Base-by-base conservation (phyloP, 2,329 filamentous ascomycete genomes). In the Hypomyces perniciosus region DNA sequence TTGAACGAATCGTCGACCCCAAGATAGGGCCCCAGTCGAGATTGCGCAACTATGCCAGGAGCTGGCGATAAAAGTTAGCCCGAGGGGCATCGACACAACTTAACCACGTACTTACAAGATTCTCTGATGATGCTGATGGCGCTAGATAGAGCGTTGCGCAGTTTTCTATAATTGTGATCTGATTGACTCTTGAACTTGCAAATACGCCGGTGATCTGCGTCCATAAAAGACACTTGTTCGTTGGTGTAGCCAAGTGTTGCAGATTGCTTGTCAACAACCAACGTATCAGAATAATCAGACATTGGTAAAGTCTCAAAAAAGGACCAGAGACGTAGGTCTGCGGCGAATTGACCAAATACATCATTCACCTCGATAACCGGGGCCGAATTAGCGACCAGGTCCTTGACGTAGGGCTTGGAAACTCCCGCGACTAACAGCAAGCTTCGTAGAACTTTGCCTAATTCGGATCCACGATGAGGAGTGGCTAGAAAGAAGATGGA, bases 401-500 rank as follows among this genome's bases (percentile, higher is more conserved):
- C 51, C 12, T 34, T 38, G 4, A 50, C 34, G 9, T 46, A 53
- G 8, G 51, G 46, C 27, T 50, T 50, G n/a, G 43, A 40, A 31
- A 48, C 43, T 38, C 46, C 43, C 31, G 31, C 43, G 7, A 50
- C 28, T 10, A 41, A 37, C 6, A 53, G 38, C 5, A 45, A 20
- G 12, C 29, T 28, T 13, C 33, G 30, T 7, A 44, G 20, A 28
- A 46, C 28, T 3, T 48, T 48, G 10, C 29, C 46, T 6, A 44
- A 27, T 9, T 50, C 33, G 29, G 34, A 45, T n/a, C 50, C 46
- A 6, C 50, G 46, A 46, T 49, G 50, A 9, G 50, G 46, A 8
- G 50, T 52, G 10, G 20, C 50, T 8, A 52, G 40, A 47, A 52
- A 52, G 26, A 45, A 44, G 8, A 52, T 49, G 3, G 50, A 44